phyloP scores from a whole-genome alignment of 768 basidiomycete genomes.

The Leccinellum albellum region DNA sequence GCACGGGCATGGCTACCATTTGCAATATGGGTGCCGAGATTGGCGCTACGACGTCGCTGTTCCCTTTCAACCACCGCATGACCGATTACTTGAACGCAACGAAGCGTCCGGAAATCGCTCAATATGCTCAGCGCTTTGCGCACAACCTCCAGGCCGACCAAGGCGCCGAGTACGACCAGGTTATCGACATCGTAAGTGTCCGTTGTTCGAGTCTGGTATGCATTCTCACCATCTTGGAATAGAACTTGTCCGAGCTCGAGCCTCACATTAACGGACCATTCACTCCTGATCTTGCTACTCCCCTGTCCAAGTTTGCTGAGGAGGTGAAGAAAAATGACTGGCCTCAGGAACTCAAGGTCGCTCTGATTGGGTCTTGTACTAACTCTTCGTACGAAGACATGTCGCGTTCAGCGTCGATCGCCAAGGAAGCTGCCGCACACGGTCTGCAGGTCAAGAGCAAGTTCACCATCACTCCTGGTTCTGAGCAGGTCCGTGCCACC shows the following conservation, averaged over 20 bases:
- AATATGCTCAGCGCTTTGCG: conserved; percentile 84
- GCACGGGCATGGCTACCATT: conserved; percentile 99
- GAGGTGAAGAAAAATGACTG: conserved; percentile 94
- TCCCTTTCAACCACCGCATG: conserved; percentile 99
- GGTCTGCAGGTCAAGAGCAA: conserved; percentile 87
- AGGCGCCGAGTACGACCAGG: conserved; percentile 88
- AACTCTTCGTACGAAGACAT: conserved; percentile 99
- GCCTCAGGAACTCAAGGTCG: conserved; percentile 96
- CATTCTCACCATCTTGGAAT: background rate
- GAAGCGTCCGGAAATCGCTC: conserved; percentile 80
- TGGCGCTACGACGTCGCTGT: conserved; percentile 96
- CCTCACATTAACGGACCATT: conserved; percentile 99
- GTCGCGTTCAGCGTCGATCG: conserved; percentile 95
- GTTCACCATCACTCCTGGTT: conserved; percentile 98
- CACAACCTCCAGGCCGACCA: conserved; percentile 90
- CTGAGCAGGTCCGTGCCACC: conserved; percentile 97
- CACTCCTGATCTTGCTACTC: conserved; percentile 99
- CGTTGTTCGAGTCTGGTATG: background rate
- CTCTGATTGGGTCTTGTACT: conserved; percentile 98
- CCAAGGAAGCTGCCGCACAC: conserved; percentile 80
- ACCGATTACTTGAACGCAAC: conserved; percentile 91
- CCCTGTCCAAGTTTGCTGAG: conserved; percentile 90
- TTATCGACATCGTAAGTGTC: conserved; percentile 79
- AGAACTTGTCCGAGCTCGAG: conserved; percentile 96
- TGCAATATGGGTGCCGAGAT: conserved; percentile 99